Evolutionary conservation across 139 green algal genomes (phyloP).

Genomic region (Coelastrella sp.): DNA sequence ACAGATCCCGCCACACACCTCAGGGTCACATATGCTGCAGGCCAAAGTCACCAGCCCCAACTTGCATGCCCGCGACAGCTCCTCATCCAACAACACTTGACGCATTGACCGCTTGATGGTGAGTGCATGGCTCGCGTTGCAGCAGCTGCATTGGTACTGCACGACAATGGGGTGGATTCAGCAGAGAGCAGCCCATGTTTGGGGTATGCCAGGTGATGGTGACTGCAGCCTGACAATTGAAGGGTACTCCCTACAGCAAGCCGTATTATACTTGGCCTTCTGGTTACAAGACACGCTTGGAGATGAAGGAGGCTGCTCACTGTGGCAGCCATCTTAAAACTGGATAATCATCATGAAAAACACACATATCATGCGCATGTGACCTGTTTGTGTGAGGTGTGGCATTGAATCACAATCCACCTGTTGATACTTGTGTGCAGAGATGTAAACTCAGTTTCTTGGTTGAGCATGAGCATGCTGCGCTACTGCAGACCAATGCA

Average conservation of each 20-base stretch:
- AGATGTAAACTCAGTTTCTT: no score
- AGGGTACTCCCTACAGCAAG: background rate
- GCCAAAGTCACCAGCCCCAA: constrained; percentile 16
- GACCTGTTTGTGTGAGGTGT: no score
- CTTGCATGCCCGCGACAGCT: background rate
- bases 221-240: background rate
- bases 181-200: background rate
- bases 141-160: constrained; percentile 43
- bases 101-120: background rate
- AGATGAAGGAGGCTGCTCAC: no score
- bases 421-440: no score
- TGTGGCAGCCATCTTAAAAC: no score
- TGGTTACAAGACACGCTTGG: no score
- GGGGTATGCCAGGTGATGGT: background rate
- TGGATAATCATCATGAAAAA: no score
- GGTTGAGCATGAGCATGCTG: no score
- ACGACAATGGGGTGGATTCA: background rate
- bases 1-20: background rate
- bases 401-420: no score
- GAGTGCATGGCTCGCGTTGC: constrained; percentile 32
- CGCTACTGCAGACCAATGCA: no score
- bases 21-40: constrained; percentile 33
- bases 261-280: no score
- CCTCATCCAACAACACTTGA: background rate
- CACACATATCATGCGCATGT: no score